Evolutionary conservation across 2,329 filamentous ascomycete genomes (phyloP), one percentile per base, ranked within the genome.

Genomic region (Talaromyces sp.): DNA sequence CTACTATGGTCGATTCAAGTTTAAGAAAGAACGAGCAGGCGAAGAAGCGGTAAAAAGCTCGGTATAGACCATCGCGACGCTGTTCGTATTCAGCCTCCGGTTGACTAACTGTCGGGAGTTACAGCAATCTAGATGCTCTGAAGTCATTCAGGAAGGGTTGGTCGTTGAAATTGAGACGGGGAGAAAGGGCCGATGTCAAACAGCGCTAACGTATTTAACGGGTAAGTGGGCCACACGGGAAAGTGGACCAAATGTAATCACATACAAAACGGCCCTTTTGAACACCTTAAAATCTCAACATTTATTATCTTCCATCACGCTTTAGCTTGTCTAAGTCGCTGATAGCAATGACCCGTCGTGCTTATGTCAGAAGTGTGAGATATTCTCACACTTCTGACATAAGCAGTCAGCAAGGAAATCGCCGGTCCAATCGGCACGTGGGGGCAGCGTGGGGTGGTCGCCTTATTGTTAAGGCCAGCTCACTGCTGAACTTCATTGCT

Each of bases 381-480:
- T n/a, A n/a, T n/a, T n/a, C n/a, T n/a, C n/a, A n/a, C n/a, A n/a
- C n/a, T n/a, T n/a, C n/a, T n/a, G n/a, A n/a, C n/a, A n/a, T n/a
- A n/a, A n/a, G n/a, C n/a, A n/a, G n/a, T n/a, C n/a, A n/a, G n/a
- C n/a, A 21, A 10, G 43, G 28, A 33, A 46, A 19, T 35, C 45
- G 28, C 17, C 35, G 37, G 25, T 21, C 39, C 53, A 55, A 55
- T 55, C 28, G 53, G 15, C 53, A 54, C 36, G 53, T 55, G 53
- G 53, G n/a, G 39, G 28, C 37, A 3, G 11, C 11, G 43, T 46
- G 40, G 50, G 36, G 31, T 39, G 28, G 43, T 46, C 22, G 53
- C 53, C 53, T 55, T 28, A 46, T 35, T n/a, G 19, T 36, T 45
- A 10, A 45, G 52, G 52, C 52, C 52, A 8, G 17, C 10, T n/a